These are phyloP conservation scores for Rubia peregrina DNA, from an alignment of 305 asterid species.

Conservation along the genomic window DNA sequence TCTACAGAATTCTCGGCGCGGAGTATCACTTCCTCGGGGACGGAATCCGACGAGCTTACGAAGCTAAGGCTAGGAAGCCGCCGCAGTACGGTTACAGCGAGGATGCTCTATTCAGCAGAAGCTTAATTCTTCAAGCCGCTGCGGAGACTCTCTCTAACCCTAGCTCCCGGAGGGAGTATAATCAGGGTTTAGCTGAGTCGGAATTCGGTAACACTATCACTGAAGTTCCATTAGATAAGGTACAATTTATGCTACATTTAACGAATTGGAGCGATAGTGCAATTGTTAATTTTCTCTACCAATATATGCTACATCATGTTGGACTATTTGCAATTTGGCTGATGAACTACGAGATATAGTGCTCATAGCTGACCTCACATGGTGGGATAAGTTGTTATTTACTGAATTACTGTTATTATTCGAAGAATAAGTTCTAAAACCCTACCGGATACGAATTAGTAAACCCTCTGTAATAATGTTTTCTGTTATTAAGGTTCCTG, in stretches of 20 bases:
- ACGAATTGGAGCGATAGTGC: not conserved
- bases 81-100: constrained; percentile 88
- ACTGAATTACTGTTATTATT: no score
- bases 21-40: constrained; percentile 89
- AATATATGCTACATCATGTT: no score
- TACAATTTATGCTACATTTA: constrained; percentile 15
- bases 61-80: constrained; percentile 69
- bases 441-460: not conserved
- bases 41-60: constrained; percentile 84
- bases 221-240: constrained; percentile 97
- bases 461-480: not conserved
- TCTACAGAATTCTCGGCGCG: constrained; percentile 82
- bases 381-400: no score
- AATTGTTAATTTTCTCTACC: not conserved
- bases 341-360: not conserved
- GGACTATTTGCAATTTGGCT: no score
- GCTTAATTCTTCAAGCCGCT: constrained; percentile 92
- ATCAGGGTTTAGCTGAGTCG: constrained; percentile 64
- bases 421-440: not conserved
- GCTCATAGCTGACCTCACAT: no score
- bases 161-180: constrained; percentile 77
- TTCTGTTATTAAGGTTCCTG: constrained; percentile 54
- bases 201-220: constrained; percentile 68
- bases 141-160: constrained; percentile 74
- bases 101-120: constrained; percentile 70